phyloP scores from a whole-genome alignment of 345 rosid species.

The Melaleuca quinquenervia region DNA sequence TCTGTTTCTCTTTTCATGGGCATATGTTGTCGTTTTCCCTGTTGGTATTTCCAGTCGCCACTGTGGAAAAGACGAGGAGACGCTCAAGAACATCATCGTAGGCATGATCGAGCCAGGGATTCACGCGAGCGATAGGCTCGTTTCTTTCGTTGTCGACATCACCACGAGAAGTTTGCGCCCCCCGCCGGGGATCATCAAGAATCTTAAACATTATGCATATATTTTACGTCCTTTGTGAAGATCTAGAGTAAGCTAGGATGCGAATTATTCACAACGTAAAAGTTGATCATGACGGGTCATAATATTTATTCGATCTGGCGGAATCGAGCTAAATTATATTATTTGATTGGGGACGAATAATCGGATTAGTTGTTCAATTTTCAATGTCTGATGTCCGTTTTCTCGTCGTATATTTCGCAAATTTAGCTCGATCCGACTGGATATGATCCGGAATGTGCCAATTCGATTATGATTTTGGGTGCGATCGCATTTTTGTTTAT shows the following conservation, averaged over 20 bases:
- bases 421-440: fast-evolving
- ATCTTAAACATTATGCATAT: too few species aligned
- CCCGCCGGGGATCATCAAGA: background rate
- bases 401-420: background rate
- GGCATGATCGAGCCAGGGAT: background rate
- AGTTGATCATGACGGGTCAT: background rate
- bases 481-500: background rate
- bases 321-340: background rate
- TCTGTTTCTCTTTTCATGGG: background rate
- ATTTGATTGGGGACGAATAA: background rate
- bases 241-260: too few species aligned
- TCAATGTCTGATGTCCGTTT: background rate
- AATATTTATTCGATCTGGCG: background rate
- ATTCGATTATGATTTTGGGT: background rate
- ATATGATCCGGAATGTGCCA: background rate
- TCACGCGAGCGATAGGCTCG: background rate
- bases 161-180: background rate
- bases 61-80: background rate
- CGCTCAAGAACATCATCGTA: too few species aligned
- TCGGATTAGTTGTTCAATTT: background rate
- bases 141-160: background rate
- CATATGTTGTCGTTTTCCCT: background rate
- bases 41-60: background rate
- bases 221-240: too few species aligned
- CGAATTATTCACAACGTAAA: background rate